Percentiles rank a stretch among this genome's conserved stretches.
phyloP scores from a whole-genome alignment of 2,329 filamentous ascomycete genomes.

The Ceratocystis diversiconidia region DNA sequence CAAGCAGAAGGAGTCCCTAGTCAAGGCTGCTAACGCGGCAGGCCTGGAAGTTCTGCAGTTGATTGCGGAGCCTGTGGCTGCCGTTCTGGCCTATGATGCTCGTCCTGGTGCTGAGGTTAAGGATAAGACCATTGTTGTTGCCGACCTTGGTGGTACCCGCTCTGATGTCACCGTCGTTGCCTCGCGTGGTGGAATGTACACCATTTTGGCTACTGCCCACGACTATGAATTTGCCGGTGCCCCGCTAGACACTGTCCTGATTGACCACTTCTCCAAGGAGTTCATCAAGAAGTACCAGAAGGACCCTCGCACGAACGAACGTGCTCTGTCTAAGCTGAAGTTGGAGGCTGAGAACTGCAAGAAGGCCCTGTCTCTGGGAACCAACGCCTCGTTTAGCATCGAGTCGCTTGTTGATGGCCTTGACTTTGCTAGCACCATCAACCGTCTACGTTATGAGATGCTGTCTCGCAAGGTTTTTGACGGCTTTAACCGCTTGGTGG shows the following conservation, averaged over 20 bases:
- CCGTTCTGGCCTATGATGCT: conserved; percentile 82
- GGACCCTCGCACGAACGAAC: conserved; percentile 70
- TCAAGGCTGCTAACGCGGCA: conserved; percentile 62
- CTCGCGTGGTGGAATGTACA: conserved; percentile 91
- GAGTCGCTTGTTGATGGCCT: conserved; percentile 80
- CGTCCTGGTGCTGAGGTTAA: conserved; percentile 56
- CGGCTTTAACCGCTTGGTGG: conserved; percentile 73
- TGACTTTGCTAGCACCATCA: conserved; percentile 85
- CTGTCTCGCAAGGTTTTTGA: conserved; percentile 74
- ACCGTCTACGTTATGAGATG: conserved; percentile 85
- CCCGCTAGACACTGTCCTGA: conserved; percentile 75
- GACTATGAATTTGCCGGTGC: conserved; percentile 87
- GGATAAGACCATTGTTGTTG: conserved; percentile 85
- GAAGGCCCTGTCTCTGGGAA: conserved; percentile 78
- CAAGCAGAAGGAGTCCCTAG: conserved; percentile 69
- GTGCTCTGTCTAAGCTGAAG: conserved; percentile 80
- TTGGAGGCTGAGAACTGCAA: conserved; percentile 82
- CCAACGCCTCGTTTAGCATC: conserved; percentile 80
- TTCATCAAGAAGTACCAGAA: conserved; percentile 93
- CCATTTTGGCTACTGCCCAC: conserved; percentile 79
- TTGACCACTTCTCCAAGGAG: conserved; percentile 96
- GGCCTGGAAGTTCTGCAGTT: conserved; percentile 83
- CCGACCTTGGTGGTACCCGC: conserved; percentile 81
- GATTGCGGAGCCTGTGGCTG: conserved; percentile 80
- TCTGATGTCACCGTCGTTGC: conserved; percentile 85